Conservation (phyloP, 164 flowering plant genomes). For the Chimonanthus salicifolius region DNA sequence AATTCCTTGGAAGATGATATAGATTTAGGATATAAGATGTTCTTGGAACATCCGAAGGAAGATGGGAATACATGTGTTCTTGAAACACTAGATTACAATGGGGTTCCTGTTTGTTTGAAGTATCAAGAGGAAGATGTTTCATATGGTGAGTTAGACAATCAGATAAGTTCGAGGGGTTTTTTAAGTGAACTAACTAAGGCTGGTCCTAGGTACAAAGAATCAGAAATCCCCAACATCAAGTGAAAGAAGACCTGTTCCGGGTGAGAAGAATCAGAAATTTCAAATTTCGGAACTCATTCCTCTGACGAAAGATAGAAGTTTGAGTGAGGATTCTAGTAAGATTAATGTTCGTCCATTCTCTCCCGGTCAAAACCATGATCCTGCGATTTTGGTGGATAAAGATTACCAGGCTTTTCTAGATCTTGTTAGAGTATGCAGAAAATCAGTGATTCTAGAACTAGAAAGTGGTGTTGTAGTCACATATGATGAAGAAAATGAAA, state of each 20-base stretch:
- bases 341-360: not conserved
- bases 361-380: conserved; percentile 3
- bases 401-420: conserved; percentile 21
- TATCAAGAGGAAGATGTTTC: conserved; percentile 18
- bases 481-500: conserved; percentile 22
- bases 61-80: conserved; percentile 26
- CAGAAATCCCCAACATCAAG: not conserved
- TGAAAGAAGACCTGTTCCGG: not conserved
- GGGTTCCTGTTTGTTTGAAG: conserved; percentile 1
- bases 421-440: conserved; percentile 13
- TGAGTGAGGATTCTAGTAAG: not conserved
- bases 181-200: not conserved
- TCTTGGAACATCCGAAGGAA: conserved; percentile 26
- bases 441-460: conserved; percentile 4
- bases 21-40: conserved; percentile 20
- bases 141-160: not conserved
- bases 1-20: conserved; percentile 5
- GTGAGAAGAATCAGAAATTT: not conserved
- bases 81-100: conserved; percentile 18
- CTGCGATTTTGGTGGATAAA: conserved; percentile 15
- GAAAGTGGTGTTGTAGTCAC: conserved; percentile 12
- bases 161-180: not conserved
- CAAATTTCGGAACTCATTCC: not conserved
- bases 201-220: not conserved
- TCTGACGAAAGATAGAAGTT: not conserved